Percentiles rank a stretch among this genome's conserved stretches.
phyloP scores from a whole-genome alignment of 2,329 filamentous ascomycete species.

The Colletotrichum melonis region DNA sequence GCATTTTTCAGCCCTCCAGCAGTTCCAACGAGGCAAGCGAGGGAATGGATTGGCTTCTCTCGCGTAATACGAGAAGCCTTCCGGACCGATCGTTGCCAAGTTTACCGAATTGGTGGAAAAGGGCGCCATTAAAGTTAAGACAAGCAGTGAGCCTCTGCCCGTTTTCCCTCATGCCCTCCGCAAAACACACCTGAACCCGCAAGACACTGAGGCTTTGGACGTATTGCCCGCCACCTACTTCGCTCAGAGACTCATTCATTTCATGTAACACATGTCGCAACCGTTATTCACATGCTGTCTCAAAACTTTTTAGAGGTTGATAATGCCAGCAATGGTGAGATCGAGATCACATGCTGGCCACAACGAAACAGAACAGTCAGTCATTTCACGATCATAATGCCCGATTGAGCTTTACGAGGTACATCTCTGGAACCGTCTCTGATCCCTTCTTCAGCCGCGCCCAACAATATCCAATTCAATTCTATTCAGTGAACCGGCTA shows the following conservation, averaged over 20 bases:
- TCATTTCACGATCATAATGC: neutral
- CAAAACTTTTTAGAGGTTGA: neutral
- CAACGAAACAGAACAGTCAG: neutral
- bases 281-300: neutral
- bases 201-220: neutral
- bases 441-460: neutral
- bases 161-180: neutral
- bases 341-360: neutral
- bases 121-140: constrained; percentile 28
- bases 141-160: neutral
- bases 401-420: neutral
- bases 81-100: constrained; percentile 21
- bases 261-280: neutral
- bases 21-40: too few relatives aligned
- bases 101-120: constrained; percentile 1
- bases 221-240: neutral
- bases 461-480: neutral
- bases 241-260: neutral
- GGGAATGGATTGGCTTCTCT: neutral
- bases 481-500: neutral
- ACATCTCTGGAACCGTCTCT: neutral
- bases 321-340: neutral
- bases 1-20: neutral
- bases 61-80: neutral
- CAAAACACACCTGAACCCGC: neutral